phyloP scores from a whole-genome alignment of 192 early-diverging fungal genomes.

The Polychytrium aggregatum region DNA sequence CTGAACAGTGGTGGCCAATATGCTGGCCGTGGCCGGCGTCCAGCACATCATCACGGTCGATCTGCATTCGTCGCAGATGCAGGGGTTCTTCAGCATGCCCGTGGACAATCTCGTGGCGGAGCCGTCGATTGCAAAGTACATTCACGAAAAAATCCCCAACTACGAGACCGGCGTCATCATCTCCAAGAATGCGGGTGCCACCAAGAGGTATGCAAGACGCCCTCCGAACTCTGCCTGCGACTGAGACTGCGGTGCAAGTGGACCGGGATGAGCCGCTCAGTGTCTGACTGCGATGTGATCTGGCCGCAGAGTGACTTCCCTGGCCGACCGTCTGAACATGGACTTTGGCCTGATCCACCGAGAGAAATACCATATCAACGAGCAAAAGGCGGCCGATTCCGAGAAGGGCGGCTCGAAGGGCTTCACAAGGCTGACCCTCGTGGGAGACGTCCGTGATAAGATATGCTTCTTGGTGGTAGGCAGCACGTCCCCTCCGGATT shows the following conservation, averaged over 20 bases:
- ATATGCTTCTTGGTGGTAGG: constrained; percentile 36
- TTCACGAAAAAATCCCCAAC: constrained; percentile 61
- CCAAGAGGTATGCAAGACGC: constrained; percentile 90
- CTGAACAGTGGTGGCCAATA: constrained; percentile 81
- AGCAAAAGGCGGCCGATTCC: constrained; percentile 7
- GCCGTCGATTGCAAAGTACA: constrained; percentile 81
- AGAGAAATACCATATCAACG: constrained; percentile 47
- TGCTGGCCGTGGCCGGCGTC: constrained; percentile 85
- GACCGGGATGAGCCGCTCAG: too few relatives aligned
- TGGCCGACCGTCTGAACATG: constrained; percentile 86
- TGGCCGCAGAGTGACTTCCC: constrained; percentile 66
- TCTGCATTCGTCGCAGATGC: constrained; percentile 85
- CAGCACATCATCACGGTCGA: constrained; percentile 99
- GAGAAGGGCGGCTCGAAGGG: constrained; percentile 6
- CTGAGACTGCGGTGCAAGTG: too few relatives aligned
- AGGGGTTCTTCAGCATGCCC: constrained; percentile 92
- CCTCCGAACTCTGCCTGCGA: too few relatives aligned
- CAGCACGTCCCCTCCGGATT: too few relatives aligned
- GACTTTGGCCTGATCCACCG: constrained; percentile 96
- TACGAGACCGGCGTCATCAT: constrained; percentile 70
- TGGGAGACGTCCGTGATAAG: constrained; percentile 37
- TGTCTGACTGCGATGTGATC: not conserved
- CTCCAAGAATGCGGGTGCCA: constrained; percentile 90
- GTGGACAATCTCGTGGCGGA: constrained; percentile 91
- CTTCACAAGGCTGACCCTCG: too few relatives aligned